These are phyloP conservation scores for Diphasiastrum complanatum DNA, from an alignment of 83 land plant genomes.

Conservation along the genomic window DNA sequence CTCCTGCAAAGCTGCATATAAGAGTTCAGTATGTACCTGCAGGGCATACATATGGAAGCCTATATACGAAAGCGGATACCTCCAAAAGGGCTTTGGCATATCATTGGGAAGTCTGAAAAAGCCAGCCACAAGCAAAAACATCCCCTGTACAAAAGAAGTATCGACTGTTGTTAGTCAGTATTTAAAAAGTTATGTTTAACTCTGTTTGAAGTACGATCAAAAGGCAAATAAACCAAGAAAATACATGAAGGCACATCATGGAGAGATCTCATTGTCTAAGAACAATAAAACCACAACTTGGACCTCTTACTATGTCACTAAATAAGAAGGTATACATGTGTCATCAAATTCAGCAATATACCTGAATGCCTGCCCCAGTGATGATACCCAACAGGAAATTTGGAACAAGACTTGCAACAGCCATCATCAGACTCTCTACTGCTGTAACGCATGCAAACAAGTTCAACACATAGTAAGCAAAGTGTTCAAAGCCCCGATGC, in stretches of 20 bases:
- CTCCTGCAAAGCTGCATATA: too few species aligned
- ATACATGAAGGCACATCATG: not conserved
- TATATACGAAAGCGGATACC: slow-evolving; percentile 48
- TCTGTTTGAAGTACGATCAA: not conserved
- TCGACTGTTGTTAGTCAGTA: not conserved
- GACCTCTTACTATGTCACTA: too few species aligned
- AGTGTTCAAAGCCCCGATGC: slow-evolving; percentile 42
- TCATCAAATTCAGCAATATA: slow-evolving; percentile 17
- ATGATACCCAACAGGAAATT: slow-evolving; percentile 55
- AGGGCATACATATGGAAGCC: slow-evolving; percentile 40
- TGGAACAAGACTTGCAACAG: slow-evolving; percentile 47
- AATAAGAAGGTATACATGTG: not conserved
- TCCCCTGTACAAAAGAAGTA: slow-evolving; percentile 34
- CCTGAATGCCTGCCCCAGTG: slow-evolving; percentile 46
- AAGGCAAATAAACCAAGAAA: not conserved
- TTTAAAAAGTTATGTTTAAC: not conserved
- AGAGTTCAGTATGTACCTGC: slow-evolving; percentile 57
- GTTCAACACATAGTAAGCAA: slow-evolving; percentile 31
- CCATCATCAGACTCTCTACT: slow-evolving; percentile 50
- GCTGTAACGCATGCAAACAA: slow-evolving; percentile 40
- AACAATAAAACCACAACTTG: too few species aligned
- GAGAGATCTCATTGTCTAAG: not conserved
- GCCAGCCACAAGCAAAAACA: slow-evolving; percentile 49
- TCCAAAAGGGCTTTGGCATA: slow-evolving; percentile 55
- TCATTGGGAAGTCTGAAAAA: slow-evolving; percentile 36